Percentiles rank a stretch among this genome's conserved stretches.
Evolutionary conservation across 495 filamentous ascomycete species (phyloP).

Genomic region (Penicillium soppii): DNA sequence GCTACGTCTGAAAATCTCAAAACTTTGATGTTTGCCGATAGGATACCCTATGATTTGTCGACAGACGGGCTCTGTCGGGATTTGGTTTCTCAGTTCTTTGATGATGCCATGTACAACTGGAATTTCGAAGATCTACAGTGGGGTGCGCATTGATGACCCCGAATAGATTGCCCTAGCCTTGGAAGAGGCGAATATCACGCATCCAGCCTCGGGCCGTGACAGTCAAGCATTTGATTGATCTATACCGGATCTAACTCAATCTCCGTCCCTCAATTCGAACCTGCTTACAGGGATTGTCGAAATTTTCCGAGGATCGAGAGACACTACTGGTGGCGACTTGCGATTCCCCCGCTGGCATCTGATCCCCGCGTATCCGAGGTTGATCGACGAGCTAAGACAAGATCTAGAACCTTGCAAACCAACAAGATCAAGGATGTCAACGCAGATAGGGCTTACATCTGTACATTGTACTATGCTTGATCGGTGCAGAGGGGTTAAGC

Average conservation of each 20-base stretch:
- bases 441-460: neutral
- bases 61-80: no score
- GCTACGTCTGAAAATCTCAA: no score
- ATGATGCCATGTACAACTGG: no score
- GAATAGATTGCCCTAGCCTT: no score
- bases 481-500: conserved; percentile 16
- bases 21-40: no score
- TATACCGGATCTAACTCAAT: neutral
- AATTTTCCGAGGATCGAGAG: neutral
- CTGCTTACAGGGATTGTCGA: neutral
- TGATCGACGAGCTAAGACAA: neutral
- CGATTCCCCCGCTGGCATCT: conserved; percentile 3
- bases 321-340: neutral
- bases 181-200: no score
- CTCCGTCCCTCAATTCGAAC: neutral
- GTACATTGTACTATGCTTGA: neutral
- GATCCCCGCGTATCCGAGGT: conserved; percentile 1
- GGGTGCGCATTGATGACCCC: no score
- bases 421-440: neutral
- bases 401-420: conserved; percentile 1
- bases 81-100: no score
- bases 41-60: no score
- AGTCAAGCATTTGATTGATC: neutral
- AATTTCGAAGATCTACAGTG: no score
- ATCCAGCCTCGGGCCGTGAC: neutral